Base-by-base conservation (phyloP, 2,329 filamentous ascomycete species). In the Phialophora expanda region DNA sequence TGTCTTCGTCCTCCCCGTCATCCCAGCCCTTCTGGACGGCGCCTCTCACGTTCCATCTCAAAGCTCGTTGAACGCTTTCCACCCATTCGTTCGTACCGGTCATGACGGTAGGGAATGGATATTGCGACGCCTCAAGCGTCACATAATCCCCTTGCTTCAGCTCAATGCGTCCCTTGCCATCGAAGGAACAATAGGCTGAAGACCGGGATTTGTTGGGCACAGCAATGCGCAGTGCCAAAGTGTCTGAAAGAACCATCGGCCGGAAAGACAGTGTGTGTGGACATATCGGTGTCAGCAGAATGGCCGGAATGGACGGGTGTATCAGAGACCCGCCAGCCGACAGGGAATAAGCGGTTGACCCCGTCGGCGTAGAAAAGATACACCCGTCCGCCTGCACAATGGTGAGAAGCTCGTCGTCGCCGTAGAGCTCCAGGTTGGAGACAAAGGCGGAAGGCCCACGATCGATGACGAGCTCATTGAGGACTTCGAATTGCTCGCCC, bases 401-500 rank as follows among this genome's bases (percentile, higher is more conserved):
- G 17, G 95, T 99, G 72, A 99, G 85, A 51, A 97, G 89, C 78
- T 96, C 92, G 75, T 96, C 91, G 76, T 99, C 95, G 69, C 93
- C 95, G 77, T 96, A 98, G 11, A 99, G 84, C 80, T 99, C 95
- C 46, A 99, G 85, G 79, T 97, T 96, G 51, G 94, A 98, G 66
- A 99, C 94, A 76, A 98, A 99, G 22, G 94, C 93, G 17, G 92
- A 96, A 74, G 95, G 95, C 69, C 95, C 95, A 66, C 95, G 91
- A 80, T 99, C 95, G 73, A 99, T 98, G 78, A 99, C 94, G 59
- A 99, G 88, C 81, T 99, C 95, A 79, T 99, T 99, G 70, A 99
- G 87, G 22, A 99, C 94, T 80, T 99, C 95, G 70, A 97, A 98
- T 74, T 97, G 93, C 80, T 98, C 94, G 53, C 90, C 92, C 78